Evolutionary conservation across 2,329 filamentous ascomycete species (phyloP), one percentile per base, ranked within the genome.

Genomic region (Aspergillus sp.): DNA sequence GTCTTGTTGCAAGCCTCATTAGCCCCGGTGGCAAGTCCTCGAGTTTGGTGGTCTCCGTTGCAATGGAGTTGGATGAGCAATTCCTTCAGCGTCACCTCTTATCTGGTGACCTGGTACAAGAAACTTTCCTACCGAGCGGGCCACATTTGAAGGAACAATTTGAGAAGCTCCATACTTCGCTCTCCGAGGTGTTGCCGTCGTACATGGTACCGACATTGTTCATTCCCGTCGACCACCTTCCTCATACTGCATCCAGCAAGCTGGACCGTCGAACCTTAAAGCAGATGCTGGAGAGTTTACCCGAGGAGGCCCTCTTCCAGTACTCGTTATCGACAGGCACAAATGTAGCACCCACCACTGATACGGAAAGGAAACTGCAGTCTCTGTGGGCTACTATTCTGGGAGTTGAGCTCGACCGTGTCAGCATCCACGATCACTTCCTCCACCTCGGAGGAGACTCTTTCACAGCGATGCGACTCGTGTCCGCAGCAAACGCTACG

Each of bases 361-460:
- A 48, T n/a, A 51, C 51, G 31, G 58, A 60, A 17, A 46, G 25
- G 52, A 51, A 38, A 5, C 34, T 60, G 13, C 58, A 60, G 38
- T 38, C 46, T 1, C 46, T 60, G 4, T 60, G 58, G 58, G 52
- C 52, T 13, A 19, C 22, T 4, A 31, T 60, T 11, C 25, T 61
- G 2, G 53, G 48, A 15, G 28, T 57, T 28, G 59, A 61, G 9
- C 15, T 28, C 1, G 23, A 22, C 28, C 53, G 47, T 13, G 30
- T 61, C 7, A 48, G 53, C 17, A 38, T 54, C 8, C 38, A 61
- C 2, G 59, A 61, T 28, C 53, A 57, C 23, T 61, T 61, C 54
- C 47, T 61, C 13, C 54, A 57, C 31, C 19, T 46, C 15, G 59
- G 59, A 15, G 59, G 59, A 4, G 59, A 61, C 38, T 61, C 59